Percentiles rank a stretch among this genome's conserved stretches.
These are phyloP conservation scores for Penicillium riverlandense DNA, from an alignment of 495 filamentous ascomycete genomes.

Conservation along the genomic window DNA sequence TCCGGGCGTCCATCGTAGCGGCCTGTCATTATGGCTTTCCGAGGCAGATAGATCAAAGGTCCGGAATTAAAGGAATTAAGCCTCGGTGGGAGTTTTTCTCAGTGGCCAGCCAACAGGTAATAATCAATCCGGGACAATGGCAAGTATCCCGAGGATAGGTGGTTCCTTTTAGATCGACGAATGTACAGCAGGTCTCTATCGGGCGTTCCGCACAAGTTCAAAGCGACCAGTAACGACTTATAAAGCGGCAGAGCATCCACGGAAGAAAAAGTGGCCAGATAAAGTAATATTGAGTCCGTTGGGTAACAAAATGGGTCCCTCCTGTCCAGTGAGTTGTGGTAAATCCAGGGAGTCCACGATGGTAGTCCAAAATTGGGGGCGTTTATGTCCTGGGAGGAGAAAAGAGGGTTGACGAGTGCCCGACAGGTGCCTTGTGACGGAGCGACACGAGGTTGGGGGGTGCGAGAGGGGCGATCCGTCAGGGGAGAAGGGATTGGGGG, in stretches of 20 bases:
- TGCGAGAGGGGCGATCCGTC: slow-evolving; percentile 1
- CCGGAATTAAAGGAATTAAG: slow-evolving; percentile 13
- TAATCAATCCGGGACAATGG: slow-evolving; percentile 9
- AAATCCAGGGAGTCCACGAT: slow-evolving; percentile 12
- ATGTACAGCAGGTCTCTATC: slow-evolving; percentile 20
- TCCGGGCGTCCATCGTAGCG: slow-evolving; percentile 32
- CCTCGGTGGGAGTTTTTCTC: slow-evolving; percentile 11
- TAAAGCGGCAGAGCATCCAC: slow-evolving; percentile 9
- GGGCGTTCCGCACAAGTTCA: slow-evolving; percentile 13
- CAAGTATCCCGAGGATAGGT: slow-evolving; percentile 6
- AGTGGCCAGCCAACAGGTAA: slow-evolving; percentile 28
- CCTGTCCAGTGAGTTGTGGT: slow-evolving; percentile 10
- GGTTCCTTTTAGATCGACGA: slow-evolving; percentile 14
- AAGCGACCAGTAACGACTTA: slow-evolving; percentile 15
- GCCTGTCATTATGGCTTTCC: slow-evolving; percentile 37
- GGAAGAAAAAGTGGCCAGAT: slow-evolving; percentile 11
- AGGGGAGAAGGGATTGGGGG: slow-evolving; percentile 3
- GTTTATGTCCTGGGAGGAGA: slow-evolving; percentile 2
- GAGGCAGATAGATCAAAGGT: slow-evolving; percentile 1
- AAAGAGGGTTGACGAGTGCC: background rate
- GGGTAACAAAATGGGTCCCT: slow-evolving; percentile 3
- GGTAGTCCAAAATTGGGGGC: slow-evolving; percentile 10
- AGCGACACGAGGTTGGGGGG: background rate
- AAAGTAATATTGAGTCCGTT: slow-evolving; percentile 9
- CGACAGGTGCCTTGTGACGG: background rate